phyloP scores from a whole-genome alignment of 225 moss, liverwort and hornwort genomes.

The Physcomitrium patens region DNA sequence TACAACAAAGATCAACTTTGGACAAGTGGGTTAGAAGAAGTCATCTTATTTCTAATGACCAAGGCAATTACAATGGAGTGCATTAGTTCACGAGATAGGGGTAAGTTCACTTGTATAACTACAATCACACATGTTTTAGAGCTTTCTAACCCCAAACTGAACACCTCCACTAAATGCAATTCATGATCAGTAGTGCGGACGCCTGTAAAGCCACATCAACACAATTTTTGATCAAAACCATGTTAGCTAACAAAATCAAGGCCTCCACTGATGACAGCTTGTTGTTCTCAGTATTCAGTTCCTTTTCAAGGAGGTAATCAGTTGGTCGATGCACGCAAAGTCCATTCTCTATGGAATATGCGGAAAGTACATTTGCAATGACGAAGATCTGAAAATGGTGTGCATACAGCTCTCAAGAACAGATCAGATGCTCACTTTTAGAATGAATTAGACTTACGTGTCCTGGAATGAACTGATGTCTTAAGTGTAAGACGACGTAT shows the following conservation, averaged over 20 bases:
- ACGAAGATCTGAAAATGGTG: slow-evolving; percentile 3
- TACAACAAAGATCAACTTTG: slow-evolving; percentile 21
- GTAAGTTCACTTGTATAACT: slow-evolving; percentile 37
- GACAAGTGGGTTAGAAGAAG: slow-evolving; percentile 38
- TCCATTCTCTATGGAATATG: neutral
- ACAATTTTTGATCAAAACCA: slow-evolving; percentile 10
- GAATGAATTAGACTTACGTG: slow-evolving; percentile 42
- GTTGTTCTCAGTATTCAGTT: neutral
- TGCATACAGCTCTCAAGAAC: slow-evolving; percentile 18
- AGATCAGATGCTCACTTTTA: slow-evolving; percentile 36
- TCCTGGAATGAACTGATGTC: slow-evolving; percentile 77
- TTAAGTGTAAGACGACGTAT: slow-evolving; percentile 65
- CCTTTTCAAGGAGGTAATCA: neutral
- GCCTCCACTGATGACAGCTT: neutral
- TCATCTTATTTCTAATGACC: slow-evolving; percentile 28
- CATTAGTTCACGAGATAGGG: slow-evolving; percentile 12
- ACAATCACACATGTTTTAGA: slow-evolving; percentile 39
- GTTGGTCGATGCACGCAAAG: too few relatives aligned
- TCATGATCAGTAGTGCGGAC: slow-evolving; percentile 25
- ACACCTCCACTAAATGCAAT: slow-evolving; percentile 27
- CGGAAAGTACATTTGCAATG: neutral
- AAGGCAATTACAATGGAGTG: slow-evolving; percentile 27
- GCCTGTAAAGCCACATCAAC: slow-evolving; percentile 33
- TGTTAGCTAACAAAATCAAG: neutral
- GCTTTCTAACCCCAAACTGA: slow-evolving; percentile 33